phyloP scores from a whole-genome alignment of 202 grass and related monocot species.

The Schoenoplectus tabernaemontani region DNA sequence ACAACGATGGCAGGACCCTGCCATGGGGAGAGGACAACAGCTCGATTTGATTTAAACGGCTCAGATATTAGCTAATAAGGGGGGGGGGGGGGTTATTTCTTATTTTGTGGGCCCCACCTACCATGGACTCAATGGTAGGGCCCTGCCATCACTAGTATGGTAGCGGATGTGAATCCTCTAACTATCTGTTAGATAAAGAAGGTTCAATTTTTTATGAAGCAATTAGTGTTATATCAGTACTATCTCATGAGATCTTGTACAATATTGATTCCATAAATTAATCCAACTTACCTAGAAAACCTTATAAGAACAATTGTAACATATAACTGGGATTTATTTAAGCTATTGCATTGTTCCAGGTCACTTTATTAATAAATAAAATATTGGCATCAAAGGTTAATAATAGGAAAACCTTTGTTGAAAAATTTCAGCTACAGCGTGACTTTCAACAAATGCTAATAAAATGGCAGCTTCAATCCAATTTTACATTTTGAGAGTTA shows the following conservation, averaged over 20 bases:
- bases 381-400: background rate
- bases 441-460: background rate
- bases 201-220: background rate
- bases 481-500: background rate
- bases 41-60: too few species aligned
- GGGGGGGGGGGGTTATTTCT: too few species aligned
- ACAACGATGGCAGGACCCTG: too few species aligned
- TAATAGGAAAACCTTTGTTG: background rate
- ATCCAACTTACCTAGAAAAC: background rate
- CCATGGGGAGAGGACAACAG: too few species aligned
- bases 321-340: slow-evolving; percentile 1
- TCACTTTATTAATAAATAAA: background rate
- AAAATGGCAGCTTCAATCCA: background rate
- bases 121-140: too few species aligned
- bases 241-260: background rate
- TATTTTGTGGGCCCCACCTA: too few species aligned
- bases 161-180: too few species aligned
- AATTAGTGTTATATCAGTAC: background rate
- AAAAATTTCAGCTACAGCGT: background rate
- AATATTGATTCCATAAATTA: background rate
- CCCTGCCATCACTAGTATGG: too few species aligned
- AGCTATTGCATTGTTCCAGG: background rate
- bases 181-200: background rate
- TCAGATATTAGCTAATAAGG: too few species aligned
- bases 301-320: background rate